Evolutionary conservation across 2,329 filamentous ascomycete species (phyloP).

Genomic region (Cladosporium sp.): DNA sequence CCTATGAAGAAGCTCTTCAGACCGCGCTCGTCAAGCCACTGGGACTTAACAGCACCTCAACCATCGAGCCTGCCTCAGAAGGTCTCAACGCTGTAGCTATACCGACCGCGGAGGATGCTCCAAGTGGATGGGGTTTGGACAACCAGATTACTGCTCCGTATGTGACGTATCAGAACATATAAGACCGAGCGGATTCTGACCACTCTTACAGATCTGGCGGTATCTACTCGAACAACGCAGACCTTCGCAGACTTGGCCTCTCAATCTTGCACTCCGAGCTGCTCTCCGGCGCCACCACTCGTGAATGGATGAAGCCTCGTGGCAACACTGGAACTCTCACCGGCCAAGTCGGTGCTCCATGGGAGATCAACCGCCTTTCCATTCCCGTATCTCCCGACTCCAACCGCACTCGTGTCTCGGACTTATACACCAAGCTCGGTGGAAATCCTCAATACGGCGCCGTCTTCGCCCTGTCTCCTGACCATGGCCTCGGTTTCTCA

Average conservation of each 20-base stretch:
- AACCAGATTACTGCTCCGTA: neutral
- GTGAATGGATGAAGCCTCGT: slow-evolving; percentile 23
- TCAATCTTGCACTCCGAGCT: slow-evolving; percentile 23
- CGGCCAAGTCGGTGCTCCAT: slow-evolving; percentile 21
- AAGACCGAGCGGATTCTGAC: neutral
- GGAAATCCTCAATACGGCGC: slow-evolving; percentile 12
- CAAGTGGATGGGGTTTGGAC: slow-evolving; percentile 11
- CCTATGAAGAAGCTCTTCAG: slow-evolving; percentile 34
- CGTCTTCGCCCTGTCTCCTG: slow-evolving; percentile 9
- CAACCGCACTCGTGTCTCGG: slow-evolving; percentile 9
- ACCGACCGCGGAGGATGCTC: slow-evolving; percentile 23
- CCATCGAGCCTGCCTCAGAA: slow-evolving; percentile 26
- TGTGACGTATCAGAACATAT: neutral
- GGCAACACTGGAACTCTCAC: slow-evolving; percentile 20
- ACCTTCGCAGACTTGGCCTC: slow-evolving; percentile 22
- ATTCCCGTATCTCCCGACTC: slow-evolving; percentile 14
- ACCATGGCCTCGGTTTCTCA: slow-evolving; percentile 13
- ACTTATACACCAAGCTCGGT: slow-evolving; percentile 15
- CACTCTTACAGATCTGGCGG: slow-evolving; percentile 23
- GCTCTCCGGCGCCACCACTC: slow-evolving; percentile 14
- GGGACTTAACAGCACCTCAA: slow-evolving; percentile 34
- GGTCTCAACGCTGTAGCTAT: slow-evolving; percentile 31
- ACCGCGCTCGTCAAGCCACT: slow-evolving; percentile 37
- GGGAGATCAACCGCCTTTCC: slow-evolving; percentile 24
- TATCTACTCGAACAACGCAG: slow-evolving; percentile 23